These are phyloP conservation scores for Pseudogymnoascus sp. DNA, from an alignment of 2,329 filamentous ascomycete genomes.

Conservation along the genomic window DNA sequence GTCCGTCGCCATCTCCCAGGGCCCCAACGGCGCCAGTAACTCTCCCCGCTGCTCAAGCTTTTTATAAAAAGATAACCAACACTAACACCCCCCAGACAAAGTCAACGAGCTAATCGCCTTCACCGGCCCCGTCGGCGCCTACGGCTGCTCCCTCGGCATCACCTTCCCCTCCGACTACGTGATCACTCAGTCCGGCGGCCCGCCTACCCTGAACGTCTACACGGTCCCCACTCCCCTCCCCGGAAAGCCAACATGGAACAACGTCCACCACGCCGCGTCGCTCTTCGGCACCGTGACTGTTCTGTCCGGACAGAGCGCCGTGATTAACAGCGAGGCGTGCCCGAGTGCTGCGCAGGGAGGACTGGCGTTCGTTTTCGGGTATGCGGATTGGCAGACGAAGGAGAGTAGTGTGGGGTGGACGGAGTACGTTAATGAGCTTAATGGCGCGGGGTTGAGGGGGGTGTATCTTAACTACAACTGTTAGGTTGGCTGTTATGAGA, in stretches of 20 bases:
- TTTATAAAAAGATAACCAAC: background rate
- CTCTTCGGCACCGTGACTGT: background rate
- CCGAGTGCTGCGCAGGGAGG: background rate
- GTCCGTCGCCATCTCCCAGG: background rate
- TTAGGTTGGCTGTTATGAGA: background rate
- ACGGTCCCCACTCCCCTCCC: background rate
- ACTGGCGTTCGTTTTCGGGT: background rate
- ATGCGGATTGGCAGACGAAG: constrained; percentile 1
- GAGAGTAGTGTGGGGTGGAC: background rate
- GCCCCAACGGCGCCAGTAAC: background rate
- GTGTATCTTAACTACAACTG: background rate
- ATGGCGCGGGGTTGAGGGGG: background rate
- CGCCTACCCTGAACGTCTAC: background rate
- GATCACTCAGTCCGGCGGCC: background rate
- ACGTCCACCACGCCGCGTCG: background rate
- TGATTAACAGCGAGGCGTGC: background rate
- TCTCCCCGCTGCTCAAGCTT: background rate
- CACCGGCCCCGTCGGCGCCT: background rate
- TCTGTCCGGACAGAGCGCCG: background rate
- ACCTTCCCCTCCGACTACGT: background rate
- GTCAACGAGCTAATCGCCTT: background rate
- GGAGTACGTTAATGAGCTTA: background rate
- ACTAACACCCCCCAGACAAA: background rate
- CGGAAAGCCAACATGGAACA: background rate
- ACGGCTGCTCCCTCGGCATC: background rate